Conservation (phyloP, 768 basidiomycete genomes). For the Pleurotus cornucopiae region DNA sequence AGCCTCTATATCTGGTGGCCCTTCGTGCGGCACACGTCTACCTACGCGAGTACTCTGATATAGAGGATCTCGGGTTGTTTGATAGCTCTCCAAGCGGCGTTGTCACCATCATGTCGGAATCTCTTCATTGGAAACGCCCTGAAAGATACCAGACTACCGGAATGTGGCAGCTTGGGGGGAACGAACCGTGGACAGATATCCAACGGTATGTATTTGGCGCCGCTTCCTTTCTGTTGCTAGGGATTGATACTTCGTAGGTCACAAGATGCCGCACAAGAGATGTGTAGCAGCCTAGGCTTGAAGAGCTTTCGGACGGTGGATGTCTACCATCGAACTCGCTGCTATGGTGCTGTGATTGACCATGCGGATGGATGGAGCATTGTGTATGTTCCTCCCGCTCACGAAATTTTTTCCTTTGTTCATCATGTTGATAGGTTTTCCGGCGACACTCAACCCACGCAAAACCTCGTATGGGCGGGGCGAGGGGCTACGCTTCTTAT, state of each 20-base stretch:
- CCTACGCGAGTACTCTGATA: conserved; percentile 65
- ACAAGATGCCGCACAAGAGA: conserved; percentile 29
- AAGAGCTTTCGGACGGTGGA: conserved; percentile 61
- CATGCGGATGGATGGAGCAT: conserved; percentile 76
- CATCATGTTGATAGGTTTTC: conserved; percentile 63
- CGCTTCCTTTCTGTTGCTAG: neutral
- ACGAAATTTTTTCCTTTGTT: conserved; percentile 22
- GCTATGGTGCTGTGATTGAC: conserved; percentile 67
- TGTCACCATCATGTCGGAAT: conserved; percentile 50
- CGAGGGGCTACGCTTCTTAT: conserved; percentile 74
- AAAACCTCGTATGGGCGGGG: conserved; percentile 62
- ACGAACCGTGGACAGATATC: conserved; percentile 43
- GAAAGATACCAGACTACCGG: conserved; percentile 32
- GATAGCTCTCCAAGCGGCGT: conserved; percentile 45
- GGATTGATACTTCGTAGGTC: conserved; percentile 32
- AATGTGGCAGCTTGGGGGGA: conserved; percentile 38
- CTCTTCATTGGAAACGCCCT: conserved; percentile 42
- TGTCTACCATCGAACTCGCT: conserved; percentile 68
- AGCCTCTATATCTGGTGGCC: conserved; percentile 71
- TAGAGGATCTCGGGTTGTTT: conserved; percentile 69
- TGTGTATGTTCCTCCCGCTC: conserved; percentile 53
- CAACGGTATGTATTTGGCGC: conserved; percentile 23
- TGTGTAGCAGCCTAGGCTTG: conserved; percentile 55
- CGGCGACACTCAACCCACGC: conserved; percentile 82
- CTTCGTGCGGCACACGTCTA: conserved; percentile 55